phyloP scores from a whole-genome alignment of 148 eudicot genomes.

The Agrostemma githago region DNA sequence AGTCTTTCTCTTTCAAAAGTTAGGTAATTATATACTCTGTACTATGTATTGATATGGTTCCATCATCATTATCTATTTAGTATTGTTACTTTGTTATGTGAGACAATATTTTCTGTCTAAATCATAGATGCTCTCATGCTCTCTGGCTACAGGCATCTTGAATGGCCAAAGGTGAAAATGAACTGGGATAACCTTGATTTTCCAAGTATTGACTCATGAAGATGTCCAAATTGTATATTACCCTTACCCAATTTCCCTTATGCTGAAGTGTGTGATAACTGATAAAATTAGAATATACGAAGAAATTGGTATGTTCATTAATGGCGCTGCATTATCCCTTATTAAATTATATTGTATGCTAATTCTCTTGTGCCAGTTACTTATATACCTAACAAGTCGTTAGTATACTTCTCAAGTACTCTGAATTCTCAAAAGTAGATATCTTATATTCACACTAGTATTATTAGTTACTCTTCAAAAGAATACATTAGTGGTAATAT shows the following conservation, averaged over 20 bases:
- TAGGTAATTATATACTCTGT: conserved; percentile 40
- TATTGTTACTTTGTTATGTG: neutral
- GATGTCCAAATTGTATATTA: neutral
- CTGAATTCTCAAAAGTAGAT: neutral
- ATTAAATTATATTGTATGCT: neutral
- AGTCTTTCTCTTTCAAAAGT: conserved; percentile 48
- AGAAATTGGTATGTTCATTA: neutral
- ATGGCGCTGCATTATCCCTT: neutral
- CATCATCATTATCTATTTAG: neutral
- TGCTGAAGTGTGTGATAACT: neutral
- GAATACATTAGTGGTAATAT: neutral
- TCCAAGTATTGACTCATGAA: neutral
- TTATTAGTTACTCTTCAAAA: neutral
- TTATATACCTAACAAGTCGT: neutral
- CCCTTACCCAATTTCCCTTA: neutral
- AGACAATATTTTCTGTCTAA: neutral
- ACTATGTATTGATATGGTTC: neutral
- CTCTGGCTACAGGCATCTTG: neutral
- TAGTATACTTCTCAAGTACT: neutral
- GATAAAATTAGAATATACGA: neutral
- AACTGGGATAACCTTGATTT: neutral
- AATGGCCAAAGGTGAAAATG: neutral
- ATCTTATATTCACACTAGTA: neutral
- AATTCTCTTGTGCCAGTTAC: neutral
- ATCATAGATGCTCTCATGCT: neutral